Base-by-base conservation (phyloP, 1,284 basidiomycete genomes). In the Sanghuangporus weigelae region DNA sequence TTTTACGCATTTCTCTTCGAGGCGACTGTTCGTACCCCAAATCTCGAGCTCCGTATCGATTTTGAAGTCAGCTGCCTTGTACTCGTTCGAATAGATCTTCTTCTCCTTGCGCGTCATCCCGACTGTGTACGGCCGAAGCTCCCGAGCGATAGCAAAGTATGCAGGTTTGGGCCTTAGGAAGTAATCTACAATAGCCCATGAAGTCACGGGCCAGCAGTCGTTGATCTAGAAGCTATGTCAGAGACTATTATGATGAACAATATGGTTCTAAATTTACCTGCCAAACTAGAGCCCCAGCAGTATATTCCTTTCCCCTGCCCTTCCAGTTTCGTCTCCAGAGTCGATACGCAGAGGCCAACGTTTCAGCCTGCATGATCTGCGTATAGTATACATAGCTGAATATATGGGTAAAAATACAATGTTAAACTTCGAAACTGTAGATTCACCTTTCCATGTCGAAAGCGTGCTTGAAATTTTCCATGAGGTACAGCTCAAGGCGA, bases 391-490 rank as follows among this genome's bases (percentile, higher is more conserved):
- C 80, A 73, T 92, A 92, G 71, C 86, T 86, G 67, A 39, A 35
- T 16, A 56, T 23, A 57, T 31, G 23, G 48, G 50, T 71, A 64
- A 56, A 38, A 46, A 4, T 23, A 50, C 35, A 14, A 16, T 3
- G 10, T n/a, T 19, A 1, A 12, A 16, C 36, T 23, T 44, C 7
- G 10, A 48, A 16, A n/a, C 11, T 23, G 39, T 23, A 26, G 26
- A 68, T 6, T 21, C 68, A 85, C 87, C 86, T 90, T 71, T 93
- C 89, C 78, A 95, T 90, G 71, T 95, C 90, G 71, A 94, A 93
- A 0, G 89, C 81, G 73, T 95, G 92, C 74, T 85, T 92, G 77
- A 93, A 93, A 76, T 96, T 96, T 75, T 96, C 94, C 72, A 93
- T 80, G 53, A 96, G 81, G 74, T 95, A 96, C 23, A 92, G 79